A percentile compares a stretch with the other conserved stretches of the same genome.
Conservation (phyloP, 805 yeast genomes). For the Kregervanrija delftensis region DNA sequence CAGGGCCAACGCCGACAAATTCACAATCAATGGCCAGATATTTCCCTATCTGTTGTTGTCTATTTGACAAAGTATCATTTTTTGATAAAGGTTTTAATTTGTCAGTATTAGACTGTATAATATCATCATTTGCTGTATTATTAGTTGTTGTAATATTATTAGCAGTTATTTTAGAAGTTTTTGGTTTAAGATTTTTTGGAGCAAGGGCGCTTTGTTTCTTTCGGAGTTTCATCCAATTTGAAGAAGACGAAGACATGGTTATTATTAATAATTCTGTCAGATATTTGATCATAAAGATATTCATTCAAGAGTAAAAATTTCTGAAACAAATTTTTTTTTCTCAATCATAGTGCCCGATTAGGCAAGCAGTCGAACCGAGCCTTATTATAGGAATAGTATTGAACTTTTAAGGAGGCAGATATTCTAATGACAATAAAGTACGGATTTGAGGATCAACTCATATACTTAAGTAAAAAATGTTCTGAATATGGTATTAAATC, state of each 20-base stretch:
- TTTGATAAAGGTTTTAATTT: neutral
- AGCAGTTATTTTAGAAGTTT: neutral
- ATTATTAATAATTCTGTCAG: too few species aligned
- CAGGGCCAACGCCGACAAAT: conserved; percentile 84
- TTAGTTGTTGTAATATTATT: neutral
- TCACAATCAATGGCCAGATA: conserved; percentile 87
- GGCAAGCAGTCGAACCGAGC: too few species aligned
- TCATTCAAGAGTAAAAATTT: too few species aligned
- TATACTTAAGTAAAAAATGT: too few species aligned
- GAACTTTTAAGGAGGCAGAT: too few species aligned
- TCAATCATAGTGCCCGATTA: too few species aligned
- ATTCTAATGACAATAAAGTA: too few species aligned
- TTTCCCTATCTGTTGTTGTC: conserved; percentile 46
- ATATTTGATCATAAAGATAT: too few species aligned
- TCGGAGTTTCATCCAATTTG: conserved; percentile 18
- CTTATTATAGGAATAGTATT: too few species aligned
- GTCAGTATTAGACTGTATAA: neutral
- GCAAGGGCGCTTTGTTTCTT: conserved; percentile 6
- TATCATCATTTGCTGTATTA: neutral
- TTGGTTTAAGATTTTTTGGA: neutral
- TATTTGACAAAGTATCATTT: neutral
- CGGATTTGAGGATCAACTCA: too few species aligned
- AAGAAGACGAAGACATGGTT: conserved; percentile 3
- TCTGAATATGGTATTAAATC: too few species aligned
- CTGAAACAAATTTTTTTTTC: too few species aligned